A percentile compares a stretch with the other conserved stretches of the same genome.
These are phyloP conservation scores for Candida silvatica DNA, from an alignment of 805 yeast genomes.

Conservation along the genomic window DNA sequence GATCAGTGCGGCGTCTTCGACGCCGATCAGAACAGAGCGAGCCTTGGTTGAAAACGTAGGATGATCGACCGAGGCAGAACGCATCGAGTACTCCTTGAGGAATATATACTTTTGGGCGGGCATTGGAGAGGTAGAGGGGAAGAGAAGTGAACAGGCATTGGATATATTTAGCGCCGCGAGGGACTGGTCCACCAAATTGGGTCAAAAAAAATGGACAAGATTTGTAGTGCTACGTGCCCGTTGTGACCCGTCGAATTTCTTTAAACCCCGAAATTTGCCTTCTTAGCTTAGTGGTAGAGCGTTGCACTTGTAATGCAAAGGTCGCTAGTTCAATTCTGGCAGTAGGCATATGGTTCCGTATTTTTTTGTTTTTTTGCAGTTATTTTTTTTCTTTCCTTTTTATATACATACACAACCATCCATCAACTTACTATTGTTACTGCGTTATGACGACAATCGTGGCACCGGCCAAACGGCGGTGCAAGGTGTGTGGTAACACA, in stretches of 20 bases:
- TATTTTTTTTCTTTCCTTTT: slow-evolving; percentile 21
- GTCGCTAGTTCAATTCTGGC: slow-evolving; percentile 93
- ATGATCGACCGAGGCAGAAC: no score
- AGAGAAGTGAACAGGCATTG: no score
- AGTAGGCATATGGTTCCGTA: slow-evolving; percentile 50
- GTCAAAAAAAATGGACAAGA: no score
- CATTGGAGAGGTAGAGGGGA: no score
- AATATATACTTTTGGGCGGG: no score
- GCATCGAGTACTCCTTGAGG: no score
- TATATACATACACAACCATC: background rate
- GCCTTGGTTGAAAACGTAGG: no score
- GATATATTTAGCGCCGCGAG: no score
- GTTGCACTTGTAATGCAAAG: slow-evolving; percentile 99
- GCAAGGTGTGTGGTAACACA: slow-evolving; percentile 42
- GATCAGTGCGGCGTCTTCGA: background rate
- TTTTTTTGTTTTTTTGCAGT: slow-evolving; percentile 37
- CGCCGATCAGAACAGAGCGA: background rate
- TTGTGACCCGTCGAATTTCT: no score
- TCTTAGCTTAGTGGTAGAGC: slow-evolving; percentile 99
- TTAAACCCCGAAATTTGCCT: no score
- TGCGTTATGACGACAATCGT: background rate
- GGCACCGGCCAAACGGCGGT: slow-evolving; percentile 11
- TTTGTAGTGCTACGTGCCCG: no score
- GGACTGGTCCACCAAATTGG: no score
- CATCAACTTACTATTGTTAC: slow-evolving; percentile 1